These are phyloP conservation scores for Fusarium brachygibbosum DNA, from an alignment of 2,329 filamentous ascomycete species.

Conservation along the genomic window DNA sequence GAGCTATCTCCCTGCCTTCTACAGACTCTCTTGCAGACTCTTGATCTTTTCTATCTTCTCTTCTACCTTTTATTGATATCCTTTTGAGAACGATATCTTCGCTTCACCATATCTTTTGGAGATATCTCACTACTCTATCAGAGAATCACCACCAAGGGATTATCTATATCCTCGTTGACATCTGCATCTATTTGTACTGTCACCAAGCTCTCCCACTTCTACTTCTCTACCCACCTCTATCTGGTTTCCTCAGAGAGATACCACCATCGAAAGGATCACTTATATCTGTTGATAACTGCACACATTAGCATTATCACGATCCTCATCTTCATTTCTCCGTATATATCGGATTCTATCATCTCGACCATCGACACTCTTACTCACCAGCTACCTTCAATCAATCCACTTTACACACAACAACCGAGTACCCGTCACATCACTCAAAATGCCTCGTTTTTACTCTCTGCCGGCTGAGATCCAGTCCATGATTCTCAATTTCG, in stretches of 20 bases:
- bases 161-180: not conserved
- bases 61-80: not conserved
- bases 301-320: not conserved
- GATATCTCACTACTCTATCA: not conserved
- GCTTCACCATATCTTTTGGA: not conserved
- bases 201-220: not conserved
- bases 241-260: not conserved
- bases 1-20: not conserved
- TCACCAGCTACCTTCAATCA: not conserved
- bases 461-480: slow-evolving; percentile 14
- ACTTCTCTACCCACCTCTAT: not conserved
- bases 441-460: slow-evolving; percentile 14
- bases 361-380: not conserved
- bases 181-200: not conserved
- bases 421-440: not conserved
- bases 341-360: not conserved
- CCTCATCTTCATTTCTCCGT: not conserved
- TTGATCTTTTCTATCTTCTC: not conserved
- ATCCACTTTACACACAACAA: not conserved
- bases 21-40: not conserved
- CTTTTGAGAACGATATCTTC: not conserved
- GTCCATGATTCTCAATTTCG: not conserved
- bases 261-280: not conserved
- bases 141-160: not conserved
- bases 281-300: not conserved